Percentiles rank a stretch among this genome's conserved stretches.
These are phyloP conservation scores for Camelina sativa DNA, from an alignment of 345 rosid genomes.

Conservation along the genomic window DNA sequence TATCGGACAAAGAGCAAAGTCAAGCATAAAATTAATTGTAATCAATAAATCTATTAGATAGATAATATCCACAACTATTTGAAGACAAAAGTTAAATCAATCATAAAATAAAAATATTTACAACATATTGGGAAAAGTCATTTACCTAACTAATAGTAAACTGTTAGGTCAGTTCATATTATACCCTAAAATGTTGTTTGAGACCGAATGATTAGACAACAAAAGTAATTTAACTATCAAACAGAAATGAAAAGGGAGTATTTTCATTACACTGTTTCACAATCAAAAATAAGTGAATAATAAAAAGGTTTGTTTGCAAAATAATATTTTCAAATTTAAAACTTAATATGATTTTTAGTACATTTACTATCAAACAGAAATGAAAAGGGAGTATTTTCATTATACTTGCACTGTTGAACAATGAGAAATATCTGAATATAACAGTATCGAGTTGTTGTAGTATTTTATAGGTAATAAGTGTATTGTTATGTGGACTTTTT, in stretches of 20 bases:
- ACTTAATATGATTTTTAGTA: too few relatives aligned
- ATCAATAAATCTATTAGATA: too few relatives aligned
- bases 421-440: not conserved
- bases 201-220: not conserved
- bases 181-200: not conserved
- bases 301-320: too few relatives aligned
- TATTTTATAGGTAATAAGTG: not conserved
- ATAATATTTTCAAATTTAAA: too few relatives aligned
- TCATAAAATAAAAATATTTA: not conserved
- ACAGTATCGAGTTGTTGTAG: not conserved
- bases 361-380: too few relatives aligned
- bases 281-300: too few relatives aligned
- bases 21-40: too few relatives aligned
- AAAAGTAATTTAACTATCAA: not conserved
- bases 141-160: not conserved
- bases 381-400: too few relatives aligned
- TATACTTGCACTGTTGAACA: too few relatives aligned
- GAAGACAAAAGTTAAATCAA: not conserved
- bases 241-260: not conserved
- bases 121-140: not conserved
- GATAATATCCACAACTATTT: not conserved
- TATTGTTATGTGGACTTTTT: not conserved
- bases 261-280: not conserved
- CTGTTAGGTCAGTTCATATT: not conserved
- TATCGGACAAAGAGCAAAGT: not conserved